Conservation (phyloP, 148 eudicot species). For the Limonium bicolor region DNA sequence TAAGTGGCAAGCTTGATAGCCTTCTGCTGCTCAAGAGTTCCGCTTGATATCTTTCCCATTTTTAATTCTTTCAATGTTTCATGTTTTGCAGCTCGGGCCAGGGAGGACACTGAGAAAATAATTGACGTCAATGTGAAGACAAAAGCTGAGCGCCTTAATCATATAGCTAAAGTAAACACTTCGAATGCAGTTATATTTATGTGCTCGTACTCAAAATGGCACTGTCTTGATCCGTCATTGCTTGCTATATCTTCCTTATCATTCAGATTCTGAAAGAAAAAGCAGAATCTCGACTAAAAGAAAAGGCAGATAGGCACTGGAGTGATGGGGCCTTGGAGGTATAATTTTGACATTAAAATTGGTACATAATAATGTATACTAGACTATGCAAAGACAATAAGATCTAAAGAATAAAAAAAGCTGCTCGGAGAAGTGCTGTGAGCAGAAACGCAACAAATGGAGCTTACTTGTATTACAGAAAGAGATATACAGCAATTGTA, state of each 20-base stretch:
- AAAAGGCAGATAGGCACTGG: constrained; percentile 92
- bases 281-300: constrained; percentile 77
- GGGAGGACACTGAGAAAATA: constrained; percentile 86
- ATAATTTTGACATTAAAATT: no score
- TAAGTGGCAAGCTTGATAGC: neutral
- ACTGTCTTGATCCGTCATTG: neutral
- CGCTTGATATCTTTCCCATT: neutral
- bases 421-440: no score
- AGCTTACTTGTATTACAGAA: no score
- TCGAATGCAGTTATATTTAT: neutral
- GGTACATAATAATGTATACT: neutral
- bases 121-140: constrained; percentile 69
- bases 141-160: constrained; percentile 80
- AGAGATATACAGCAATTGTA: no score
- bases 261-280: constrained; percentile 59
- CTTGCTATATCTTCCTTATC: constrained; percentile 4
- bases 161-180: constrained; percentile 57
- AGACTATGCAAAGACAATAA: no score
- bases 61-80: constrained; percentile 2
- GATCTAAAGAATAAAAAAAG: no score
- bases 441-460: no score
- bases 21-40: neutral
- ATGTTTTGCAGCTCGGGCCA: constrained; percentile 76
- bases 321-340: constrained; percentile 99
- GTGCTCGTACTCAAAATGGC: neutral